Conservation (phyloP, 208 protist genomes). For the Crithidia fasciculata region DNA sequence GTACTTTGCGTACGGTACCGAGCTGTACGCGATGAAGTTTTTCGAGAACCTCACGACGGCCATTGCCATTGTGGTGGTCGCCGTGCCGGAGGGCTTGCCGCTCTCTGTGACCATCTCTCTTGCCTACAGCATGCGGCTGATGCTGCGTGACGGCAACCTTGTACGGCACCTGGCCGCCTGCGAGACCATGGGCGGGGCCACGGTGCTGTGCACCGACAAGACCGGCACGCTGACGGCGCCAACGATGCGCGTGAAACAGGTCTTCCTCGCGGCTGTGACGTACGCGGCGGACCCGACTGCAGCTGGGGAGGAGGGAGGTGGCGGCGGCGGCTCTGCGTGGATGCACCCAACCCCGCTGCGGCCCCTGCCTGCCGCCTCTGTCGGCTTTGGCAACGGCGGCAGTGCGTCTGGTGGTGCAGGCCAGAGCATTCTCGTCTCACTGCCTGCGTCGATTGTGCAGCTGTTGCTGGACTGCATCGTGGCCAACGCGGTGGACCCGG, state of each 20-base stretch:
- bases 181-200: slow-evolving; percentile 97
- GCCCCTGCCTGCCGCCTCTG: background rate
- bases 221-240: slow-evolving; percentile 95
- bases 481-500: slow-evolving; percentile 63
- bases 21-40: slow-evolving; percentile 76
- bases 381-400: background rate
- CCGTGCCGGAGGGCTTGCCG: slow-evolving; percentile 97
- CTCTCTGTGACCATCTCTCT: slow-evolving; percentile 98
- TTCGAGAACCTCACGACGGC: slow-evolving; percentile 91
- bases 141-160: slow-evolving; percentile 95
- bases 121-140: slow-evolving; percentile 96
- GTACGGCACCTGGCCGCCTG: slow-evolving; percentile 95
- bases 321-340: background rate
- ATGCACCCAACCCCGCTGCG: background rate
- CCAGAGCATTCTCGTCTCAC: slow-evolving; percentile 21
- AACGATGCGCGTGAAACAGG: slow-evolving; percentile 86
- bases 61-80: slow-evolving; percentile 98
- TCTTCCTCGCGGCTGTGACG: slow-evolving; percentile 50
- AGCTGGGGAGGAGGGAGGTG: background rate
- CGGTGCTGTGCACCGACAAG: slow-evolving; percentile 95
- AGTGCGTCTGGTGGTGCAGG: background rate
- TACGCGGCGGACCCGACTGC: slow-evolving; percentile 14
- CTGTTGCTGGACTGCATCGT: slow-evolving; percentile 71
- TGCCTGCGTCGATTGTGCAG: slow-evolving; percentile 37
- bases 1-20: slow-evolving; percentile 31